Evolutionary conservation across 1,284 basidiomycete species (phyloP).

Genomic region (Trichosporon sp.): DNA sequence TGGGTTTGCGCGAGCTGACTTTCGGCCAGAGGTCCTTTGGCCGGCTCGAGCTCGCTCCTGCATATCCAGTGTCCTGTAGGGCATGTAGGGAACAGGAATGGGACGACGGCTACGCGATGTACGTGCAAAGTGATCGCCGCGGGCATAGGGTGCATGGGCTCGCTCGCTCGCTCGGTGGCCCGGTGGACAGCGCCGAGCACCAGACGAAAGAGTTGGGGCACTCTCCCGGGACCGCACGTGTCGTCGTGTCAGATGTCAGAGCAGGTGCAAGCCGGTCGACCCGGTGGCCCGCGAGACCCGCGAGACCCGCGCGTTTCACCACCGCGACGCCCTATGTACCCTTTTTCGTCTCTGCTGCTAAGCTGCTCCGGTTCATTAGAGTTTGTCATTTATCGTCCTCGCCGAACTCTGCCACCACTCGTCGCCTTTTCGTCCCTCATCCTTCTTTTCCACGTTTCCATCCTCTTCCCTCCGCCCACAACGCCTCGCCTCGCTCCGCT

Average conservation of each 20-base stretch:
- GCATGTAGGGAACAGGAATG: not conserved
- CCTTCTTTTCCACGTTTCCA: constrained; percentile 1
- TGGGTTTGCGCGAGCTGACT: not conserved
- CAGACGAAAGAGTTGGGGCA: not conserved
- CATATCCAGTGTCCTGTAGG: not conserved
- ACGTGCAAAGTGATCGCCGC: not conserved
- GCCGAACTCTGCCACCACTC: not conserved
- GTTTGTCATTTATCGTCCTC: not conserved
- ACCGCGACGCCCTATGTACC: not conserved
- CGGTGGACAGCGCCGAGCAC: not conserved
- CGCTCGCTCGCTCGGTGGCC: too few relatives aligned
- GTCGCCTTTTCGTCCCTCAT: not conserved
- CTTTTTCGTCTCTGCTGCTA: not conserved
- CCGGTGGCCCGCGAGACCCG: not conserved
- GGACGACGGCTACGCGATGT: not conserved
- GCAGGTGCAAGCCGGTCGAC: not conserved
- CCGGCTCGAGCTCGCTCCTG: not conserved
- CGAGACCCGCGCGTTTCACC: not conserved
- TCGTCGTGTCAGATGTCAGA: not conserved
- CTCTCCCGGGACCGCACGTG: not conserved
- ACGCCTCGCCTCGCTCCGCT: not conserved
- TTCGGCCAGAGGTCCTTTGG: not conserved
- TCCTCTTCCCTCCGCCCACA: not conserved
- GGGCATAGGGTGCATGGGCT: not conserved
- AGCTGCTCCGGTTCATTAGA: not conserved